Evolutionary conservation across 1,284 basidiomycete species (phyloP).

Genomic region (Cystobasidium sp.): DNA sequence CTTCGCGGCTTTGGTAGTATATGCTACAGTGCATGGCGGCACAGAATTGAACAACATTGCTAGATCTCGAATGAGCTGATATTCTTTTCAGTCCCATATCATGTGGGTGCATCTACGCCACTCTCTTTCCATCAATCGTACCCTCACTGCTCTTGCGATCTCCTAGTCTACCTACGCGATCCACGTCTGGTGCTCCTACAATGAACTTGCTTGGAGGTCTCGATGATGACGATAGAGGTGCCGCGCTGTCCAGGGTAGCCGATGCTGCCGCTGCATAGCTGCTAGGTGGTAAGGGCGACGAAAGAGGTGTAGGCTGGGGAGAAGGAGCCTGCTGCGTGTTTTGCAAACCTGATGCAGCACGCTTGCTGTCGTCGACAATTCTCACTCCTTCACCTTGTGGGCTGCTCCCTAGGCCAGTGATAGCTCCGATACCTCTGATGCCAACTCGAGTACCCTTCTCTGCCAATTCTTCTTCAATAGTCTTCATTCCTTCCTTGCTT

Average conservation of each 20-base stretch:
- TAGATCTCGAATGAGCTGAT: not conserved
- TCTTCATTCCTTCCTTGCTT: slow-evolving; percentile 27
- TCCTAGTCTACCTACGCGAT: slow-evolving; percentile 43
- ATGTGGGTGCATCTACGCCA: slow-evolving; percentile 22
- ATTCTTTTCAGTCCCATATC: not conserved
- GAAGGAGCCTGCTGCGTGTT: slow-evolving; percentile 11
- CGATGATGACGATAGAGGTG: not conserved
- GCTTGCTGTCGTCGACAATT: not conserved
- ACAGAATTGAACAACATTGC: not conserved
- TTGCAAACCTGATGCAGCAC: not conserved
- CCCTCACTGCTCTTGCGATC: slow-evolving; percentile 8
- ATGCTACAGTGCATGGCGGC: slow-evolving; percentile 10
- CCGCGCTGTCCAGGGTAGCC: not conserved
- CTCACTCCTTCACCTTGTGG: slow-evolving; percentile 39
- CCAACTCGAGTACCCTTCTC: slow-evolving; percentile 15
- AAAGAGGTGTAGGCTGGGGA: slow-evolving; percentile 27
- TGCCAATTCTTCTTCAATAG: slow-evolving; percentile 43
- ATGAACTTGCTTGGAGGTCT: slow-evolving; percentile 45
- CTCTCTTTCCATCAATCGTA: slow-evolving; percentile 25
- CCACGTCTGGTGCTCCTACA: slow-evolving; percentile 48
- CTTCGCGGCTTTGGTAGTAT: not conserved
- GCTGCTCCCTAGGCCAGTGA: slow-evolving; percentile 38
- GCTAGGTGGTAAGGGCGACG: slow-evolving; percentile 31
- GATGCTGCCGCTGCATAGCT: slow-evolving; percentile 5
- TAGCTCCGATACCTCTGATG: slow-evolving; percentile 36